Evolutionary conservation across 73 alveolate genomes (phyloP).

Genomic region (Paramecium bursaria): DNA sequence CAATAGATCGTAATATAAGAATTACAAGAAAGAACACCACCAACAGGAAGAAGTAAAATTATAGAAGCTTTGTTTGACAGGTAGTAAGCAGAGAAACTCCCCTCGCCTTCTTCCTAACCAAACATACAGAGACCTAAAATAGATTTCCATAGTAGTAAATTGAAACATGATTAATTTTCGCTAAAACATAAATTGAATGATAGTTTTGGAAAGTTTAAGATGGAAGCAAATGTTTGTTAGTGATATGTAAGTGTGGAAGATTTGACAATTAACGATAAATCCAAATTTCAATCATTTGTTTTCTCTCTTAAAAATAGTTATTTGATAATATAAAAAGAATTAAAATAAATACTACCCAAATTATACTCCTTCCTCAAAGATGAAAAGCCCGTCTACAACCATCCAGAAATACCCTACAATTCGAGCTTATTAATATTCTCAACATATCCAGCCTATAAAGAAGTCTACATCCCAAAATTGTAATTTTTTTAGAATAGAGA

Average conservation of each 20-base stretch:
- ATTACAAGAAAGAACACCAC: not conserved
- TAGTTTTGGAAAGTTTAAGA: not conserved
- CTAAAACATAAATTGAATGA: not conserved
- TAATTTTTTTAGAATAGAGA: not conserved
- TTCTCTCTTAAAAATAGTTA: not conserved
- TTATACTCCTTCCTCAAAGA: slow-evolving; percentile 22
- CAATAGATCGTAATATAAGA: slow-evolving; percentile 26
- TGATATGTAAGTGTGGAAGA: slow-evolving; percentile 20
- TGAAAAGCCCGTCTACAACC: slow-evolving; percentile 41
- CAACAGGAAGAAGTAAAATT: slow-evolving; percentile 12
- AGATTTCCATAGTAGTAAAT: not conserved
- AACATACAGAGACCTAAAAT: not conserved
- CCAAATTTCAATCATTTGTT: slow-evolving; percentile 11
- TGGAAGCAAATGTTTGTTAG: not conserved
- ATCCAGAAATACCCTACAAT: slow-evolving; percentile 1
- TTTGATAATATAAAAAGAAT: too few relatives aligned
- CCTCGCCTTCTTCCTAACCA: not conserved
- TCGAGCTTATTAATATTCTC: not conserved
- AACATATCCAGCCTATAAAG: slow-evolving; percentile 3
- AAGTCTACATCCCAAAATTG: not conserved
- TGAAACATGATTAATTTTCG: not conserved
- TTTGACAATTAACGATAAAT: not conserved
- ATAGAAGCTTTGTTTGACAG: not conserved
- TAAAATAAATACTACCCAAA: not conserved
- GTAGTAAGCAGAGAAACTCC: not conserved